These are phyloP conservation scores for Plectosphaerella plurivora DNA, from an alignment of 2,329 filamentous ascomycete genomes.

Conservation along the genomic window DNA sequence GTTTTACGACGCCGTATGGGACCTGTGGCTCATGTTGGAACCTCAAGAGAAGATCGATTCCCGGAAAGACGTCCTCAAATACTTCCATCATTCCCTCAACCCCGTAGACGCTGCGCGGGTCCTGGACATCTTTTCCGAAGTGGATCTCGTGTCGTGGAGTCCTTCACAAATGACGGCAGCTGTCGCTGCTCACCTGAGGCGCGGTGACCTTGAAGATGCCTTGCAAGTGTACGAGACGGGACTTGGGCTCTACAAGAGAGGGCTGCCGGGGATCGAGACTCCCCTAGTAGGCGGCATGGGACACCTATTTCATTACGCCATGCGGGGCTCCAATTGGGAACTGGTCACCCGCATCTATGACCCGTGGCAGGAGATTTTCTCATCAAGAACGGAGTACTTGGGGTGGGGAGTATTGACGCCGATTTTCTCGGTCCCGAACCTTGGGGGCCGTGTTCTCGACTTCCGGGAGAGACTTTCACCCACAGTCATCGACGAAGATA, in stretches of 20 bases:
- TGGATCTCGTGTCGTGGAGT: conserved; percentile 32
- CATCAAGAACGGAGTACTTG: background rate
- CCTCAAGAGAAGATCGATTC: conserved; percentile 20
- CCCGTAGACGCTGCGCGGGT: conserved; percentile 39
- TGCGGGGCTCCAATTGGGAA: conserved; percentile 31
- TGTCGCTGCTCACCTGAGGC: conserved; percentile 35
- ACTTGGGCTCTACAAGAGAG: conserved; percentile 13
- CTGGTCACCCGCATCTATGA: conserved; percentile 10
- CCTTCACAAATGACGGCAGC: conserved; percentile 32
- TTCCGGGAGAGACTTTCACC: background rate
- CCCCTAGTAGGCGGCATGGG: conserved; percentile 36
- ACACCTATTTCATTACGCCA: conserved; percentile 33
- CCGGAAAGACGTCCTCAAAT: conserved; percentile 29
- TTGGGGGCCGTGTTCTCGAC: background rate
- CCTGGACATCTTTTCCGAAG: conserved; percentile 35
- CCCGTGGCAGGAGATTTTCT: background rate
- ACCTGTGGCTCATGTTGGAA: conserved; percentile 33
- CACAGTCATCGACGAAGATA: no score
- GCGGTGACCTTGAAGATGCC: conserved; percentile 32
- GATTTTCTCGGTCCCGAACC: background rate
- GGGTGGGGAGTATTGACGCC: background rate
- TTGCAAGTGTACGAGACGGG: conserved; percentile 33
- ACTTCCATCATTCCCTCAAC: conserved; percentile 37
- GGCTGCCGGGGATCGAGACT: conserved; percentile 8
- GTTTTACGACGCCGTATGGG: conserved; percentile 38